These are phyloP conservation scores for Mortierella sp. DNA, from an alignment of 371 early-diverging fungal genomes.

Conservation along the genomic window DNA sequence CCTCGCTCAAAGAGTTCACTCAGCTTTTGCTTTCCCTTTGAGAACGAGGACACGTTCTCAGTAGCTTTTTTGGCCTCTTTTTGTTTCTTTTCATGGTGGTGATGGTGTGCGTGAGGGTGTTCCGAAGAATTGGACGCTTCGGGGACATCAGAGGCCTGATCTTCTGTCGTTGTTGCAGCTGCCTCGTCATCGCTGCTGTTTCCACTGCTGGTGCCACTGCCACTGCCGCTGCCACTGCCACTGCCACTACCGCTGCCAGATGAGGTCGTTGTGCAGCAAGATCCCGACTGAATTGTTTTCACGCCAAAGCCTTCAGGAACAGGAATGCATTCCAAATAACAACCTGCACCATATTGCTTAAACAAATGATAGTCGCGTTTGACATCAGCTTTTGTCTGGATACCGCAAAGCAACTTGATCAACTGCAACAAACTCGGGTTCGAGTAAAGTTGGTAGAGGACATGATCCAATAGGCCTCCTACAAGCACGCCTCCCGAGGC, in stretches of 20 bases:
- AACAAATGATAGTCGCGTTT: conserved; percentile 47
- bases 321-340: conserved; percentile 51
- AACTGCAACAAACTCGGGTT: conserved; percentile 61
- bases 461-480: conserved; percentile 58
- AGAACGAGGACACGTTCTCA: conserved; percentile 17
- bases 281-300: conserved; percentile 22
- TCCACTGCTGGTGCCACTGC: background rate
- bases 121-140: no score
- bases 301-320: conserved; percentile 56
- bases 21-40: conserved; percentile 34
- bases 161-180: background rate
- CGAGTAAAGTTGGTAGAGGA: conserved; percentile 56
- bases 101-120: no score
- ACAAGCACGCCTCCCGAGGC: conserved; percentile 64
- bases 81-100: background rate
- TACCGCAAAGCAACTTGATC: conserved; percentile 61
- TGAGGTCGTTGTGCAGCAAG: background rate
- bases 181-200: conserved; percentile 15
- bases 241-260: background rate
- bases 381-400: conserved; percentile 53
- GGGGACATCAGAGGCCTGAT: no score
- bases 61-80: background rate
- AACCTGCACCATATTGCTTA: conserved; percentile 40
- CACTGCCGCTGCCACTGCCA: background rate
- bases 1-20: conserved; percentile 23